These are phyloP conservation scores for Schwanniomyces pseudopolymorphus DNA, from an alignment of 805 yeast species.

Conservation along the genomic window DNA sequence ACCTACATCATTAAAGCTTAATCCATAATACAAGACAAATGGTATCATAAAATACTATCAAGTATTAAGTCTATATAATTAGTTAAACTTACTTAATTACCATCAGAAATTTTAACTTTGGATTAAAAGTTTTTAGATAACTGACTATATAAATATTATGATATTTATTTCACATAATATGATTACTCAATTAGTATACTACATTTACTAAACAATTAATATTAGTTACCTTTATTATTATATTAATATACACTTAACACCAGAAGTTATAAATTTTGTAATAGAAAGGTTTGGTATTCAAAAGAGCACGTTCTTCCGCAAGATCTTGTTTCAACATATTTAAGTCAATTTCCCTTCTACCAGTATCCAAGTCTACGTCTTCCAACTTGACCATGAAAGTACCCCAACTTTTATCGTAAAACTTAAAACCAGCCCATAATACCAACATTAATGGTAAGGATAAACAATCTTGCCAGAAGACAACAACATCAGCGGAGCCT, in stretches of 20 bases:
- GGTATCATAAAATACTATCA: too few species aligned
- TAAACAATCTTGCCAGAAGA: constrained; percentile 53
- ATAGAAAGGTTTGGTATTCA: constrained; percentile 25
- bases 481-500: constrained; percentile 24
- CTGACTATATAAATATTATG: too few species aligned
- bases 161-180: too few species aligned
- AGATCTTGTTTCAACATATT: constrained; percentile 40
- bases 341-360: constrained; percentile 39
- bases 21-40: too few species aligned
- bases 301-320: constrained; percentile 34
- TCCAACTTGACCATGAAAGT: constrained; percentile 26
- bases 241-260: constrained; percentile 20
- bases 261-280: constrained; percentile 28
- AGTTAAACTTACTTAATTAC: too few species aligned
- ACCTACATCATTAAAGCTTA: too few species aligned
- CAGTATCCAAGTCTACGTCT: constrained; percentile 43
- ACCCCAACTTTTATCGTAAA: constrained; percentile 29
- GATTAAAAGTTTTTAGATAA: too few species aligned
- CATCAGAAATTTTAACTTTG: too few species aligned
- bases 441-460: constrained; percentile 47
- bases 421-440: constrained; percentile 45
- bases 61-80: too few species aligned
- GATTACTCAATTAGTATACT: too few species aligned
- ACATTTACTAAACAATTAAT: too few species aligned
- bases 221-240: background rate